Conservation (phyloP, 169 alveolate genomes). For the Cyclospora cayetanensis region DNA sequence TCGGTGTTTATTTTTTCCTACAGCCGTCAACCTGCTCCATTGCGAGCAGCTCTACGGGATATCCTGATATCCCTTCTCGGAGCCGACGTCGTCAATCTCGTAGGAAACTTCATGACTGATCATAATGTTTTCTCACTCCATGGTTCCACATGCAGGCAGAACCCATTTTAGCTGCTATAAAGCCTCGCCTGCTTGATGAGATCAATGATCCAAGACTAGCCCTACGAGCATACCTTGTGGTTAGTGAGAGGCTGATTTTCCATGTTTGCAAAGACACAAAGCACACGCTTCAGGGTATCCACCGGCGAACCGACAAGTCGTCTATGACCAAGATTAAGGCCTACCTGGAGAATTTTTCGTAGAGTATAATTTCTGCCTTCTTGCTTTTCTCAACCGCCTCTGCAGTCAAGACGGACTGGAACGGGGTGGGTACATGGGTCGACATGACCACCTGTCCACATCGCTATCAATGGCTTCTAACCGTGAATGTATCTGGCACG, state of each 20-base stretch:
- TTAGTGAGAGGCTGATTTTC: too few relatives aligned
- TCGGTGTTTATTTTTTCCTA: slow-evolving; percentile 54
- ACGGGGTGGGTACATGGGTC: slow-evolving; percentile 13
- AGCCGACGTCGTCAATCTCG: slow-evolving; percentile 30
- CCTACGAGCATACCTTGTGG: slow-evolving; percentile 53
- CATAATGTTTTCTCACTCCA: neutral
- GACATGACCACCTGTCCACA: slow-evolving; percentile 7
- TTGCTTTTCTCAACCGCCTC: slow-evolving; percentile 20
- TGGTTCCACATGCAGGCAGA: slow-evolving; percentile 1
- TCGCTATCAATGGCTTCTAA: neutral
- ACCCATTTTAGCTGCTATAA: slow-evolving; percentile 54
- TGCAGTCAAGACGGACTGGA: slow-evolving; percentile 65
- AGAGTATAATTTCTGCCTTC: neutral
- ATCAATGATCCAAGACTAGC: slow-evolving; percentile 55
- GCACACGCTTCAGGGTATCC: slow-evolving; percentile 19
- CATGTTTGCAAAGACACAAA: too few relatives aligned
- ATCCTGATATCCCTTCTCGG: slow-evolving; percentile 48
- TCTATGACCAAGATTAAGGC: slow-evolving; percentile 51
- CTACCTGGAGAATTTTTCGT: slow-evolving; percentile 15
- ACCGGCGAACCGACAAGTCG: slow-evolving; percentile 37
- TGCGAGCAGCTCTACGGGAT: slow-evolving; percentile 41
- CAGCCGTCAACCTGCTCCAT: slow-evolving; percentile 38
- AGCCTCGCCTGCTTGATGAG: slow-evolving; percentile 57
- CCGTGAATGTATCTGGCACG: slow-evolving; percentile 22
- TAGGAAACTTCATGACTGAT: neutral